phyloP scores from a whole-genome alignment of 2,329 filamentous ascomycete species.

The Karstenula rhodostoma region DNA sequence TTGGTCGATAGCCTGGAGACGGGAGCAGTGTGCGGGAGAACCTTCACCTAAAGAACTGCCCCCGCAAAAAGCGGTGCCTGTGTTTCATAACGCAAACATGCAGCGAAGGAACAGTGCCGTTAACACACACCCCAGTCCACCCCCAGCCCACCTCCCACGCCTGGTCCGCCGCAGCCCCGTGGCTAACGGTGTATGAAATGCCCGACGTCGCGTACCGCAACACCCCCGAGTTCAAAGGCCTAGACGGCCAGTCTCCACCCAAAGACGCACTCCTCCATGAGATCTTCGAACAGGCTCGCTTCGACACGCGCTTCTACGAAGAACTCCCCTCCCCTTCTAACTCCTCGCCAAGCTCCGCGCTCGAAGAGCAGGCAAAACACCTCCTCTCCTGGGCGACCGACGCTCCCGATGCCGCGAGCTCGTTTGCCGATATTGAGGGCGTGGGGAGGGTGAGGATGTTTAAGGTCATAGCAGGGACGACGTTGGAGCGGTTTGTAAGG shows the following conservation, averaged over 20 bases:
- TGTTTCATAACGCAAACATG: too few relatives aligned
- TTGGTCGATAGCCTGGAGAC: too few relatives aligned
- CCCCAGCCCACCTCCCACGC: constrained; percentile 15
- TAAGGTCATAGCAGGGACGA: constrained; percentile 25
- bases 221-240: constrained; percentile 29
- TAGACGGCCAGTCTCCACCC: constrained; percentile 35
- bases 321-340: constrained; percentile 3
- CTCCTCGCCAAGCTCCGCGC: background rate
- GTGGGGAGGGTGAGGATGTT: constrained; percentile 22
- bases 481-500: constrained; percentile 30
- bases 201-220: constrained; percentile 30
- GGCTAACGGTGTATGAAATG: constrained; percentile 41
- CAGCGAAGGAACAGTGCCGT: too few relatives aligned
- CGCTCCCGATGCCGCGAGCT: background rate
- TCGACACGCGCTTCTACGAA: constrained; percentile 40
- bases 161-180: constrained; percentile 25
- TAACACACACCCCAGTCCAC: background rate
- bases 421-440: background rate
- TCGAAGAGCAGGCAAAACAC: constrained; percentile 18
- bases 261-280: constrained; percentile 25
- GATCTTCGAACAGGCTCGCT: constrained; percentile 36
- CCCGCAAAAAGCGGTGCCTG: too few relatives aligned
- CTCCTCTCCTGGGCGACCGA: constrained; percentile 20
- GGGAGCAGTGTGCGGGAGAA: too few relatives aligned
- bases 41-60: too few relatives aligned